A percentile compares a stretch with the other conserved stretches of the same genome.
Conservation (phyloP, 495 filamentous ascomycete genomes). For the Talaromyces borbonicus region DNA sequence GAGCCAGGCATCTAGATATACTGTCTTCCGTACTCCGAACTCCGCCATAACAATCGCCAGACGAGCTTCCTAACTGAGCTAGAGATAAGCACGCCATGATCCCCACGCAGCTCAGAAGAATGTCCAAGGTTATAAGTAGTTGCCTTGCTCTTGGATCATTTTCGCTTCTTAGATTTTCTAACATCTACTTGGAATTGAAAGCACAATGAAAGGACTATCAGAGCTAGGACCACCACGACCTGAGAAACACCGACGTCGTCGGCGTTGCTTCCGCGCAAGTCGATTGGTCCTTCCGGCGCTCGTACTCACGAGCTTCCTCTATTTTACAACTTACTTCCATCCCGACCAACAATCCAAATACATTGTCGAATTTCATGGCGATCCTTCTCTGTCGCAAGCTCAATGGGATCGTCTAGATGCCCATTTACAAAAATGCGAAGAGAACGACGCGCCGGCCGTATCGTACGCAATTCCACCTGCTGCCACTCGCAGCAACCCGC, state of each 20-base stretch:
- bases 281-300: slow-evolving; percentile 3
- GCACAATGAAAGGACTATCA: background rate
- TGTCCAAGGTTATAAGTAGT: background rate
- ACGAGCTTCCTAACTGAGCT: background rate
- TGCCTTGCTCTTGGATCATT: too few species aligned
- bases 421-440: background rate
- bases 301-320: slow-evolving; percentile 3
- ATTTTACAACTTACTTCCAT: slow-evolving; percentile 4
- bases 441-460: background rate
- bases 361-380: slow-evolving; percentile 7
- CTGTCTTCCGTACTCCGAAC: background rate
- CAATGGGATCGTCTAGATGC: slow-evolving; percentile 6
- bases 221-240: background rate
- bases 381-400: background rate
- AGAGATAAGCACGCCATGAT: slow-evolving; percentile 1
- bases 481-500: slow-evolving; percentile 7
- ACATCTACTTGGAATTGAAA: background rate
- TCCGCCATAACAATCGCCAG: background rate
- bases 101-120: too few species aligned
- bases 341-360: slow-evolving; percentile 4
- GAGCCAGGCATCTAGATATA: background rate
- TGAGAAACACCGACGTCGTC: background rate
- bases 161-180: background rate
- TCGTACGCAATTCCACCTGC: background rate
- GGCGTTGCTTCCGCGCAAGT: background rate